Evolutionary conservation across 805 yeast species (phyloP), one percentile per base, ranked within the genome.

Genomic region (Nakazawaea peltata): DNA sequence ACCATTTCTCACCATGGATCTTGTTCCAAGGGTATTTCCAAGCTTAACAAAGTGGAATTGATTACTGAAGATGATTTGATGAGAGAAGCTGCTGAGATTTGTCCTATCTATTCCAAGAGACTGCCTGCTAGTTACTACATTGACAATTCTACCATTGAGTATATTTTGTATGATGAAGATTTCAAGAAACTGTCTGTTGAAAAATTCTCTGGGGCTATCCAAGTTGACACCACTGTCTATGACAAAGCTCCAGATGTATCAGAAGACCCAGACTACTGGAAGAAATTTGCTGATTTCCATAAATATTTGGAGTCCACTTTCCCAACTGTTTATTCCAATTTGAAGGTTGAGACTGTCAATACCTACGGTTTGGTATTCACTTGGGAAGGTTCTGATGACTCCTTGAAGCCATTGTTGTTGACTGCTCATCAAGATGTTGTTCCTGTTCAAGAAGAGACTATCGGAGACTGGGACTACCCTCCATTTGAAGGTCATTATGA

Each of bases 391-490:
- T 51, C 70, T 4, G 48, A 69, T 32, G 26, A 46, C 9, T 39
- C 51, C 3, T 57, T 77, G 42, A 77, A 79, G 51, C 94, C 94
- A 11, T 45, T 77, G 19, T 49, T 84, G 55, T 60, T 82, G 33
- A 72, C 81, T 48, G 88, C 90, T 1, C 94, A 84, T 51, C 81
- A 74, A 53, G 94, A 83, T 48, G 84, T 79, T 4, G 94, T 84
- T 17, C 94, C 94, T 1, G 80, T 81, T 8, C 81, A 76, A 45
- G 51, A 55, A 11, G 70, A 67, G 21, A 72, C 84, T 0, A 54
- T 62, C 36, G 55, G 49, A 16, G 60, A 71, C 37, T 84, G 94
- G 94, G 57, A 59, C 1, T 63, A 73, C 49, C 77, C 77, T 9
- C 94, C 94, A 3, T 81, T 74, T 39, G 53, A 65, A 13, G 86